Evolutionary conservation across 805 yeast species (phyloP).

Genomic region (Lachancea quebecensis): DNA sequence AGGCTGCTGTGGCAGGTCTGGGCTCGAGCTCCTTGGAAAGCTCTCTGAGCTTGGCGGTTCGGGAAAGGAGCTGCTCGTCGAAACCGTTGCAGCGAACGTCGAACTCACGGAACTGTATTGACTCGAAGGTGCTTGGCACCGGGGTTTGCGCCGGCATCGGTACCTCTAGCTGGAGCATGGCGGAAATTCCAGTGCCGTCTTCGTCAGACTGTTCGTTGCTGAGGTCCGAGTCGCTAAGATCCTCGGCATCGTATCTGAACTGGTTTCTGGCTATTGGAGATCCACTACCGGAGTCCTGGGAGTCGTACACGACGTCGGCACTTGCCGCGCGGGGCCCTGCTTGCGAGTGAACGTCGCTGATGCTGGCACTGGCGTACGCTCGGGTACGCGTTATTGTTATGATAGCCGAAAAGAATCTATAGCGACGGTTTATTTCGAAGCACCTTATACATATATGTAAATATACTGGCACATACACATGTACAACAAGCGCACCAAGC

Average conservation of each 20-base stretch:
- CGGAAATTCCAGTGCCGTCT: neutral
- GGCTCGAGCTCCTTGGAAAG: neutral
- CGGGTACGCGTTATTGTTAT: too few relatives aligned
- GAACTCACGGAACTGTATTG: conserved; percentile 1
- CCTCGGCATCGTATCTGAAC: neutral
- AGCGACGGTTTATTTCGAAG: too few relatives aligned
- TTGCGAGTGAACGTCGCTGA: too few relatives aligned
- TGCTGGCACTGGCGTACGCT: too few relatives aligned
- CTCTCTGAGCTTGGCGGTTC: conserved; percentile 1
- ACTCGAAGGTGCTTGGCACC: neutral
- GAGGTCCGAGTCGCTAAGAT: neutral
- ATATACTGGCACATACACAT: too few relatives aligned
- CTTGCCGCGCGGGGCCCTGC: neutral
- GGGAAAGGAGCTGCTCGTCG: neutral
- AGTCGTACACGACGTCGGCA: conserved; percentile 5
- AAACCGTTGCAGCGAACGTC: neutral
- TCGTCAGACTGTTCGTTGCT: neutral
- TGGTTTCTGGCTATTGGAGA: neutral
- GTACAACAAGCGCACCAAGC: too few relatives aligned
- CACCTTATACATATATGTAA: too few relatives aligned
- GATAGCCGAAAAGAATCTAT: too few relatives aligned
- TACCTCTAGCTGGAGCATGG: neutral
- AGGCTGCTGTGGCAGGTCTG: neutral
- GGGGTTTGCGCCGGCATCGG: neutral
- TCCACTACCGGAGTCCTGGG: conserved; percentile 11